Evolutionary conservation across 2,329 filamentous ascomycete species (phyloP).

Genomic region (Colletotrichum scovillei): DNA sequence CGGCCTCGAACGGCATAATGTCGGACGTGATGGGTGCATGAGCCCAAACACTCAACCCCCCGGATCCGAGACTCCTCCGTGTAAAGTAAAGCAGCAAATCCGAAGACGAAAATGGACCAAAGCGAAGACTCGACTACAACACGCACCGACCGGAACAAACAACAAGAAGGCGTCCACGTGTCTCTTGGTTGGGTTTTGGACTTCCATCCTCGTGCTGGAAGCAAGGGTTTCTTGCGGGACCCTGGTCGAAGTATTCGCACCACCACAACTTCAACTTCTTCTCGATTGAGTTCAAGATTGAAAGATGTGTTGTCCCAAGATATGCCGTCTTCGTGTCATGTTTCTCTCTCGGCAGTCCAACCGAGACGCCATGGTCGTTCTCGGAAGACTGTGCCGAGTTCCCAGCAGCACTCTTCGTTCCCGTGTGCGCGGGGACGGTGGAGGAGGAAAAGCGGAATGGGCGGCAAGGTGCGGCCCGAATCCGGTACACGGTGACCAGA

Average conservation of each 20-base stretch:
- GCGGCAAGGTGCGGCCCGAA: not conserved
- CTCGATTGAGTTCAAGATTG: not conserved
- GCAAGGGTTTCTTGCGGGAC: not conserved
- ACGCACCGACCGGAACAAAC: not conserved
- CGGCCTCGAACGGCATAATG: not conserved
- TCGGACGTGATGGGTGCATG: slow-evolving; percentile 16
- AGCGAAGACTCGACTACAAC: not conserved
- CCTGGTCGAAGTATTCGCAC: not conserved
- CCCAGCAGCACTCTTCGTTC: not conserved
- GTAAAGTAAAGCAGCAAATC: slow-evolving; percentile 12
- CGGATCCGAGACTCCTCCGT: slow-evolving; percentile 24
- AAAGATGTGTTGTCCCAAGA: not conserved
- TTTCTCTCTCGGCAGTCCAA: not conserved
- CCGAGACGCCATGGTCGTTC: not conserved
- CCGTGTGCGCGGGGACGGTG: not conserved
- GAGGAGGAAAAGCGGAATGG: not conserved
- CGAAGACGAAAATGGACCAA: not conserved
- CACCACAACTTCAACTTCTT: not conserved
- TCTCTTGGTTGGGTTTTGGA: not conserved
- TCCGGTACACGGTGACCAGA: not conserved
- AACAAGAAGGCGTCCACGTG: not conserved
- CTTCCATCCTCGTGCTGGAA: not conserved
- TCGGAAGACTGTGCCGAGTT: not conserved
- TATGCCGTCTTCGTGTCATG: not conserved
- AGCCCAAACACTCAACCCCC: slow-evolving; percentile 12